A percentile compares a stretch with the other conserved stretches of the same genome.
Evolutionary conservation across 2,329 filamentous ascomycete species (phyloP).

Genomic region (Chaetomiaceae sp.): DNA sequence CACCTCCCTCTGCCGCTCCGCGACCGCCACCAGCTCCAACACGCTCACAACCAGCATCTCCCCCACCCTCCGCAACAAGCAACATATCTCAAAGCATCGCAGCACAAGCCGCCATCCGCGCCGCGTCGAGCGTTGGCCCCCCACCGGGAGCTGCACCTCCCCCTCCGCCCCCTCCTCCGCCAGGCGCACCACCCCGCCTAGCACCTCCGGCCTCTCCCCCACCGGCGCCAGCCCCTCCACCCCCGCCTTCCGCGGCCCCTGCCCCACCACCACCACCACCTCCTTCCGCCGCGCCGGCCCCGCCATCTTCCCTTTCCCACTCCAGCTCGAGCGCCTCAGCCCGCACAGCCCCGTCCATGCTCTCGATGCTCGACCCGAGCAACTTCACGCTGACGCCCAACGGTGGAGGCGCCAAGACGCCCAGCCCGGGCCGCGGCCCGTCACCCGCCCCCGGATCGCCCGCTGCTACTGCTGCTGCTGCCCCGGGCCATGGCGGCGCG

Average conservation of each 20-base stretch:
- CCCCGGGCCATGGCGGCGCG: slow-evolving; percentile 20
- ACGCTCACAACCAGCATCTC: slow-evolving; percentile 31
- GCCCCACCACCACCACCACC: slow-evolving; percentile 30
- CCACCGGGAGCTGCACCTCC: slow-evolving; percentile 33
- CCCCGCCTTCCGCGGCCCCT: slow-evolving; percentile 39
- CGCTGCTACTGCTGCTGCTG: background rate
- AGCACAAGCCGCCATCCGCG: slow-evolving; percentile 37
- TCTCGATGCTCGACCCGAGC: slow-evolving; percentile 66
- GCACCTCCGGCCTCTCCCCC: slow-evolving; percentile 13
- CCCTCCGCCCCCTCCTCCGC: slow-evolving; percentile 35
- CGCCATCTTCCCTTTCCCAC: slow-evolving; percentile 31
- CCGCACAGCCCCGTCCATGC: slow-evolving; percentile 45
- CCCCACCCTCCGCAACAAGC: slow-evolving; percentile 33
- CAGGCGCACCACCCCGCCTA: slow-evolving; percentile 30
- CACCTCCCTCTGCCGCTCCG: slow-evolving; percentile 40
- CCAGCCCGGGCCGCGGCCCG: slow-evolving; percentile 40
- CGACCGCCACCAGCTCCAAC: slow-evolving; percentile 37
- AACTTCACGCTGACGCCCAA: slow-evolving; percentile 69
- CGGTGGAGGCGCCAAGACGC: slow-evolving; percentile 44
- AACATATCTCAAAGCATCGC: slow-evolving; percentile 34
- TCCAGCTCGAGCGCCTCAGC: slow-evolving; percentile 26
- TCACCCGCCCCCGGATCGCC: slow-evolving; percentile 28
- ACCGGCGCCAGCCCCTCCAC: slow-evolving; percentile 38
- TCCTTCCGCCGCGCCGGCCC: slow-evolving; percentile 38
- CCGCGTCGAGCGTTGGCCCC: slow-evolving; percentile 28